These are phyloP conservation scores for Leishmania major DNA, from an alignment of 208 protist species.

Conservation along the genomic window DNA sequence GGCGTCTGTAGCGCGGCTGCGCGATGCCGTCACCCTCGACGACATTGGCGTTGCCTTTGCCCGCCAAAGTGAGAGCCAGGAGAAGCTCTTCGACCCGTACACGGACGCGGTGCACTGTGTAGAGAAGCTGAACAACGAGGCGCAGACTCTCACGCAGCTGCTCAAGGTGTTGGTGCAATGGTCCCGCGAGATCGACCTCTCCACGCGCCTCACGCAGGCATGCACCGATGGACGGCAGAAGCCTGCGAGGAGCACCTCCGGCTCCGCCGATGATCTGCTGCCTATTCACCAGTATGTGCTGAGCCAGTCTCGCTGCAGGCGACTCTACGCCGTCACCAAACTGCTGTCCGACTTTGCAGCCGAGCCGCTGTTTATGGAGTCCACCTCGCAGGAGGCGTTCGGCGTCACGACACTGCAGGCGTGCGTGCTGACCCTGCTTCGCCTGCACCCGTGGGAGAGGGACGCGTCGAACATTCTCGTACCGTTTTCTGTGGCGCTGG, in stretches of 20 bases:
- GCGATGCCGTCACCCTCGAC: slow-evolving; percentile 60
- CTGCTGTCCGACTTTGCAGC: slow-evolving; percentile 72
- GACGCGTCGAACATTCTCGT: slow-evolving; percentile 57
- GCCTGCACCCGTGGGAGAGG: slow-evolving; percentile 61
- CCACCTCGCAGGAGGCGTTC: slow-evolving; percentile 78
- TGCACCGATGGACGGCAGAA: slow-evolving; percentile 26
- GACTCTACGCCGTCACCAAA: slow-evolving; percentile 65
- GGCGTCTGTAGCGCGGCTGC: slow-evolving; percentile 46
- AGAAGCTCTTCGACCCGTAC: slow-evolving; percentile 85
- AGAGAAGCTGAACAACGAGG: slow-evolving; percentile 52
- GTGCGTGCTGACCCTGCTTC: slow-evolving; percentile 58
- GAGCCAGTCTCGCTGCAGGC: slow-evolving; percentile 45
- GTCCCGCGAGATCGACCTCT: slow-evolving; percentile 83
- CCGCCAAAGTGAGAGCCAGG: slow-evolving; percentile 47
- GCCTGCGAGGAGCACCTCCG: slow-evolving; percentile 12
- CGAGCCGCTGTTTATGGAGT: slow-evolving; percentile 70
- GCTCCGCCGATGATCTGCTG: slow-evolving; percentile 85
- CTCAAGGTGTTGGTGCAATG: slow-evolving; percentile 74
- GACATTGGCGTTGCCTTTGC: slow-evolving; percentile 84
- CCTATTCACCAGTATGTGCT: slow-evolving; percentile 90
- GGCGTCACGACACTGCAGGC: slow-evolving; percentile 82
- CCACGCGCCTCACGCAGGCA: slow-evolving; percentile 62
- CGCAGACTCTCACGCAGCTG: slow-evolving; percentile 59
- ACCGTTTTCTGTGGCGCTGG: slow-evolving; percentile 24
- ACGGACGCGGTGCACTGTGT: slow-evolving; percentile 74